Evolutionary conservation across 2,329 filamentous ascomycete species (phyloP).

Genomic region (Aspergillus cejpii): DNA sequence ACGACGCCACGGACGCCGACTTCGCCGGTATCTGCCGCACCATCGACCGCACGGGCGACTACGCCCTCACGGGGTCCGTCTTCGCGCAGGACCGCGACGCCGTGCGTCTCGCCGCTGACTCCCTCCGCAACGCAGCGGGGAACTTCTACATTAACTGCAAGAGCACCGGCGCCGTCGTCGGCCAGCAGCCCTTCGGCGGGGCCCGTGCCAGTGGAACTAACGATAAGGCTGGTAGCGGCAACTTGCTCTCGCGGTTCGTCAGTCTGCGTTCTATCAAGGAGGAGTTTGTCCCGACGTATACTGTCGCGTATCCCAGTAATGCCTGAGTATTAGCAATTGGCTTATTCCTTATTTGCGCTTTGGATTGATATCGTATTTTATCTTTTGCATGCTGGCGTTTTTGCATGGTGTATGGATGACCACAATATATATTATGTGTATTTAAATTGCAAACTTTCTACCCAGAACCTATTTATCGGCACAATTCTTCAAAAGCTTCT

Average conservation of each 20-base stretch:
- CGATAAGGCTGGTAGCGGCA: conserved; percentile 64
- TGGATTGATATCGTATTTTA: too few species aligned
- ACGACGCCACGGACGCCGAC: conserved; percentile 55
- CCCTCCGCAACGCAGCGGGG: conserved; percentile 34
- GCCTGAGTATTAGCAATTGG: conserved; percentile 52
- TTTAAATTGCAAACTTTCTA: conserved; percentile 14
- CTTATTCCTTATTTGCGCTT: too few species aligned
- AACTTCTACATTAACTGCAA: conserved; percentile 44
- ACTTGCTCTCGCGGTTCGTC: conserved; percentile 59
- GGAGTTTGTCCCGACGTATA: conserved; percentile 60
- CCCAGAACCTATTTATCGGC: conserved; percentile 7
- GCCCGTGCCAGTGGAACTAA: conserved; percentile 63
- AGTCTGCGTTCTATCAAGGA: conserved; percentile 65
- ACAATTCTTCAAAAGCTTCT: conserved; percentile 40
- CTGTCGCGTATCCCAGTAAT: conserved; percentile 66
- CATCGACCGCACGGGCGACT: conserved; percentile 38
- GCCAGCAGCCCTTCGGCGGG: conserved; percentile 66
- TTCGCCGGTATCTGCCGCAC: conserved; percentile 55
- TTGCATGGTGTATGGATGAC: neutral
- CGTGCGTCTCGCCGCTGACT: conserved; percentile 31
- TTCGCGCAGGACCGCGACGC: conserved; percentile 38
- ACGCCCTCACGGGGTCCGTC: conserved; percentile 40
- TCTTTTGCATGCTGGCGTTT: conserved; percentile 2
- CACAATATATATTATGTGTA: neutral
- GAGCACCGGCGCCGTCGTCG: conserved; percentile 63